Base-by-base conservation (phyloP, 345 rosid species). In the Nephelium lappaceum region DNA sequence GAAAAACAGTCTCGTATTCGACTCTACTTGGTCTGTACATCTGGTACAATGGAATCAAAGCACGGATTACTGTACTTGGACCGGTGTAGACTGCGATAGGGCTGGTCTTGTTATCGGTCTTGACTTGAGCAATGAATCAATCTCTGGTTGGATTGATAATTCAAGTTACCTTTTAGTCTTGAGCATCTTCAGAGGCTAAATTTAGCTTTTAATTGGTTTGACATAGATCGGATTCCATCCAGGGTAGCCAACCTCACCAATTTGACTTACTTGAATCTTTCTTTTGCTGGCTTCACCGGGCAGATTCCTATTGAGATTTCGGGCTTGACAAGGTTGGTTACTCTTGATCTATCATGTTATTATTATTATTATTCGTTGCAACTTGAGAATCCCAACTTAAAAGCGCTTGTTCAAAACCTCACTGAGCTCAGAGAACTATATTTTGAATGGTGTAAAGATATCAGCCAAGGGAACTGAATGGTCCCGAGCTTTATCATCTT, bases 291-390 rank as follows among this genome's bases (percentile, higher is more conserved):
- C 16, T 81, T 85, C 43, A 5, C 2, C 0, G 89, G 85, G 11
- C 87, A 83, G 64, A 31, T 89, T 68, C 87, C 90, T 0, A n/a
- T 11, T 38, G 80, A 25, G 39, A 76, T 89, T 69, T 82, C 85
- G 0, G 21, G 2, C 2, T 3, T 45, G 51, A 45, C 11, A 45
- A 45, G 51, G 10, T 11, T 45, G 51, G 51, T 45, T 45, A 11
- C 67, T 51, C 89, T 86, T 0, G 88, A 83, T 55, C 60, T 83
- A 14, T 86, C 86, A 39, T 0, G 41, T 8, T 0, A 4, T 21
- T 25, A 23, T 62, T 23, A 11, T 27, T 21, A 0, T 5, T 31
- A 2, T 77, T 6, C 51, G 0, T 78, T 79, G 76, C 72, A 61
- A 58, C 74, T 84, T 3, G 61, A 72, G 79, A 72, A 75, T 3